Conservation (phyloP, 805 yeast genomes). For the Wickerhamiella australiensis region DNA sequence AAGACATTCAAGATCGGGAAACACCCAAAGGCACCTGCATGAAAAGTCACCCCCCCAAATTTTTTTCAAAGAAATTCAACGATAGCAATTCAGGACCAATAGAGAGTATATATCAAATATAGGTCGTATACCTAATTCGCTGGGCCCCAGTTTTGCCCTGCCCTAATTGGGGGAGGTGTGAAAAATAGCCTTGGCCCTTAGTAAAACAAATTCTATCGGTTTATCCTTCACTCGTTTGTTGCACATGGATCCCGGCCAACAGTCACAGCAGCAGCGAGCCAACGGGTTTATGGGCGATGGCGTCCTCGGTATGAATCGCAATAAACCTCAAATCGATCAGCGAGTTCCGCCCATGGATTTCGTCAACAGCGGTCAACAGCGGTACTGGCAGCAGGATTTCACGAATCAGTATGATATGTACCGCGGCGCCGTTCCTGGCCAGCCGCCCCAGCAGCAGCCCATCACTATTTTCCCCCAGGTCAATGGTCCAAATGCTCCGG, state of each 20-base stretch:
- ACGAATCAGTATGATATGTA: slow-evolving; percentile 4
- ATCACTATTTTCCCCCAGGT: neutral
- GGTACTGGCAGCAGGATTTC: slow-evolving; percentile 10
- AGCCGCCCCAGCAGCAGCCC: slow-evolving; percentile 3
- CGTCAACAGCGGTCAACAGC: slow-evolving; percentile 6
- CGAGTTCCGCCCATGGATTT: slow-evolving; percentile 5
- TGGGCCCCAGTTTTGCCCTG: neutral
- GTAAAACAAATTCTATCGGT: slow-evolving; percentile 7
- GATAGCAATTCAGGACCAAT: neutral
- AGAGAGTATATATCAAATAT: neutral
- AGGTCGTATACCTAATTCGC: neutral
- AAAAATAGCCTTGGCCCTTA: neutral
- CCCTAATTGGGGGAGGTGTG: neutral
- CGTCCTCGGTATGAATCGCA: neutral
- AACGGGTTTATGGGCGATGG: slow-evolving; percentile 9
- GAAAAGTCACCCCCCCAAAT: neutral
- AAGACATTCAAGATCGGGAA: no score
- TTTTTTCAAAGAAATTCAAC: neutral
- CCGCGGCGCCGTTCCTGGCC: neutral
- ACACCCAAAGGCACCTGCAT: no score
- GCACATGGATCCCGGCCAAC: slow-evolving; percentile 9
- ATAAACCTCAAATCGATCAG: slow-evolving; percentile 1
- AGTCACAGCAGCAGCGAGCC: slow-evolving; percentile 3
- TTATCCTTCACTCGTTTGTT: neutral
- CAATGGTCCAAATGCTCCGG: slow-evolving; percentile 2